Conservation (phyloP, 208 protist species). For the Tritrichomonas musculus region DNA sequence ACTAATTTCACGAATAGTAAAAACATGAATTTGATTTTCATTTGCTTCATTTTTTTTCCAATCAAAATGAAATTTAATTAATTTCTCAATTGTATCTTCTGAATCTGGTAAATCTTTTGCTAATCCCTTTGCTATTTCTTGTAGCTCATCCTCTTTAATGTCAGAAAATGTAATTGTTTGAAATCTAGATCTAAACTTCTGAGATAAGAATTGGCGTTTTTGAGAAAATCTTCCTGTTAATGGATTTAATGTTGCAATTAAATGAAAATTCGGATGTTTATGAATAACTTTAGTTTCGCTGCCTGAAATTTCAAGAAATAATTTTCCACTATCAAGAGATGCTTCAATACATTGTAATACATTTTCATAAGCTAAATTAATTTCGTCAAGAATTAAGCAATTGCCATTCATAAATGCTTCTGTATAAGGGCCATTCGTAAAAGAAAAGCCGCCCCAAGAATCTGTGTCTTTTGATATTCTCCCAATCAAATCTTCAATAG, state of each 20-base stretch:
- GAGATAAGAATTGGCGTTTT: background rate
- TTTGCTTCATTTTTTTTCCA: background rate
- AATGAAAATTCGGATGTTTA: background rate
- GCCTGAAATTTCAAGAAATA: background rate
- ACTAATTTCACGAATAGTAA: background rate
- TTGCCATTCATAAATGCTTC: background rate
- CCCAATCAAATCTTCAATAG: background rate
- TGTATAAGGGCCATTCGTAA: background rate
- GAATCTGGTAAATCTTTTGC: background rate
- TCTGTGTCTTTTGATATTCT: background rate
- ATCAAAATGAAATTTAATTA: background rate
- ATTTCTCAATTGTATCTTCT: background rate
- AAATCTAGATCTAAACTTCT: background rate
- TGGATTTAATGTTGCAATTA: constrained; percentile 31
- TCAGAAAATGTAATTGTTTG: background rate
- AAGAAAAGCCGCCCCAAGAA: too few relatives aligned
- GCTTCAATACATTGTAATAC: constrained; percentile 30
- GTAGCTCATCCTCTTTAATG: background rate
- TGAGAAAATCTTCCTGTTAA: background rate
- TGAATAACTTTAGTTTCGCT: background rate
- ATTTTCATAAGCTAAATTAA: background rate
- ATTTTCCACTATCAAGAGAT: background rate
- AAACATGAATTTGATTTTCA: background rate
- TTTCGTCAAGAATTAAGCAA: constrained; percentile 6
- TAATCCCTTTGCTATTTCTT: background rate